Evolutionary conservation across 2,329 filamentous ascomycete genomes (phyloP), one percentile per base, ranked within the genome.

Genomic region (Colletotrichum orchidophilum): DNA sequence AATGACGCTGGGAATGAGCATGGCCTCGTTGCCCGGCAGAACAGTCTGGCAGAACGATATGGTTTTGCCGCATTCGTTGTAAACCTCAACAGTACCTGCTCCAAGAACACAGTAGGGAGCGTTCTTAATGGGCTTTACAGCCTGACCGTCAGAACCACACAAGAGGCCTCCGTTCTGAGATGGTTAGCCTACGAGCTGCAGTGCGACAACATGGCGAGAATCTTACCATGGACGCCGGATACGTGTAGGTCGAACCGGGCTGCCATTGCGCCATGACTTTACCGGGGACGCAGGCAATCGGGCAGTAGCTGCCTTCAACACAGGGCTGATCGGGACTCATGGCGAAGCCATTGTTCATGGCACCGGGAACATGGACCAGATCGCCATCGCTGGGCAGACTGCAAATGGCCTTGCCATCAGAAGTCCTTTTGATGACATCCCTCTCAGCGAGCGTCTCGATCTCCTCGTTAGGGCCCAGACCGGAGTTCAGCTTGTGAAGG

Each of bases 201-300:
- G 52, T 35, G 9, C 18, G 42, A 52, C 60, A 53, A 66, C 58
- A 63, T 21, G 58, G 61, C 67, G 54, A 39, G 66, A 63, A 12
- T 33, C 59, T 66, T 24, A 93, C 92, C 90, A 93, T 94, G 3
- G 92, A 95, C 73, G 87, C 80, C 2, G 92, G 92, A 79, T 91
- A 94, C 42, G 80, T 83, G 78, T 94, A 95, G 6, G 85, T 90
- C 4, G 93, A 93, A 69, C 86, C 81, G 0, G 91, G 90, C 77
- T 94, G 90, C 93, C 93, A 95, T 80, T 96, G 93, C 73, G 90
- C 89, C 86, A 93, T 93, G 31, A 95, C 89, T 83, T 94, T 88
- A 70, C 93, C 93, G 0, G 93, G 80, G 70, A 91, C 92, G 79
- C 93, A 95, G 63, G 93, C 93, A 79, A 93, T 91, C 1, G 93